Base-by-base conservation (phyloP, 2,329 filamentous ascomycete genomes). In the Pseudogymnoascus pannorum region DNA sequence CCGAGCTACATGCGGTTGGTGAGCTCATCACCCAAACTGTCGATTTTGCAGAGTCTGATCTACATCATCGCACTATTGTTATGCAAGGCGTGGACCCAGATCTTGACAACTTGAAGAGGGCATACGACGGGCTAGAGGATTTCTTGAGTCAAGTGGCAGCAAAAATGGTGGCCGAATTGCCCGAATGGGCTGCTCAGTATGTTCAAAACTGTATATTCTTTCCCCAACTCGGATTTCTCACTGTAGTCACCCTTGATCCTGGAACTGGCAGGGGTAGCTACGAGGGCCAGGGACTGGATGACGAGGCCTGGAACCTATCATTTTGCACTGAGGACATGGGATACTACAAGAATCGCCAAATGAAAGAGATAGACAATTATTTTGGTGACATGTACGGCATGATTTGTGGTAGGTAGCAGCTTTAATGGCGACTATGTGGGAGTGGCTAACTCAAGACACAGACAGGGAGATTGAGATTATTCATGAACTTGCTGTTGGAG, bases 391-490 rank as follows among this genome's bases (percentile, higher is more conserved):
- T 96, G 29, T 93, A 93, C 68, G 86, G 88, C 36, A 80, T 85
- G 62, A 96, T 99, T 61, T 89, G 89, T 68, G 88, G 90, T 89
- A 78, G 70, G 79, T 48, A 24, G 14, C 8, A 7, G 16, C 5
- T 58, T 16, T 18, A 31, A 18, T 31, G 11, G 57, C 22, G 18
- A 4, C 22, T 33, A 16, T 12, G 5, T 5, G 4, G 22, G 1
- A 9, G 5, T 64, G 68, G 14, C 68, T 61, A 11, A 57, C 20
- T 11, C 59, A 12, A 54, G 2, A 40, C 9, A 12, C 63, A 88
- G 92, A 96, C 69, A 85, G 85, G 61, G 93, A 99, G 72, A 92
- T 97, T 48, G 90, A 96, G 67, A 89, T 97, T 44, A 81, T 94
- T 0, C 88, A 97, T 68, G 78, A 82, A 3, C 82, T 99, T 29